Conservation (phyloP, 257 asterid genomes). For the Datura wrightii region DNA sequence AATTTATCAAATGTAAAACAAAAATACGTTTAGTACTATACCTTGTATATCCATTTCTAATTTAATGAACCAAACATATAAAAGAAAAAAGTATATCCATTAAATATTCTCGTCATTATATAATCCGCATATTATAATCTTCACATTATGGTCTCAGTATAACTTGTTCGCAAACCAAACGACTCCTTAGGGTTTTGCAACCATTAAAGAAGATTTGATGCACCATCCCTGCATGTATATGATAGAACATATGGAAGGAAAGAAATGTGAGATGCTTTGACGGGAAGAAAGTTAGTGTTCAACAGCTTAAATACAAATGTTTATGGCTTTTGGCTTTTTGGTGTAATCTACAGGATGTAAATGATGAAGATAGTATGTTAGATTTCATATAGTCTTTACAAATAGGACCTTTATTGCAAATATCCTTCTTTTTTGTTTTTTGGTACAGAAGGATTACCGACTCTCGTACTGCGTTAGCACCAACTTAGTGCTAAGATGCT, state of each 20-base stretch:
- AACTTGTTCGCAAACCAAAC: background rate
- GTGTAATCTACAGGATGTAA: background rate
- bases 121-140: background rate
- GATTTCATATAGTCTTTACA: background rate
- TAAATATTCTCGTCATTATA: background rate
- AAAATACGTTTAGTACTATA: background rate
- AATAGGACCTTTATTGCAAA: background rate
- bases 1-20: background rate
- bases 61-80: background rate
- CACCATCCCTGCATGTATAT: background rate
- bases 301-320: background rate
- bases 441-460: background rate
- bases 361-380: background rate
- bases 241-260: constrained; percentile 1
- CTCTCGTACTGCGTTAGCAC: background rate
- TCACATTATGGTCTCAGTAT: background rate
- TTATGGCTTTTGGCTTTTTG: background rate
- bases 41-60: background rate
- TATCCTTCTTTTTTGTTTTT: background rate
- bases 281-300: background rate
- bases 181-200: background rate
- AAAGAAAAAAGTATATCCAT: background rate
- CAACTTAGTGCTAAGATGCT: constrained; percentile 13
- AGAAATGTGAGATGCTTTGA: background rate
- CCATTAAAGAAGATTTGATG: background rate